Conservation (phyloP, 1,284 basidiomycete species). For the Ceratobasidium sp. region DNA sequence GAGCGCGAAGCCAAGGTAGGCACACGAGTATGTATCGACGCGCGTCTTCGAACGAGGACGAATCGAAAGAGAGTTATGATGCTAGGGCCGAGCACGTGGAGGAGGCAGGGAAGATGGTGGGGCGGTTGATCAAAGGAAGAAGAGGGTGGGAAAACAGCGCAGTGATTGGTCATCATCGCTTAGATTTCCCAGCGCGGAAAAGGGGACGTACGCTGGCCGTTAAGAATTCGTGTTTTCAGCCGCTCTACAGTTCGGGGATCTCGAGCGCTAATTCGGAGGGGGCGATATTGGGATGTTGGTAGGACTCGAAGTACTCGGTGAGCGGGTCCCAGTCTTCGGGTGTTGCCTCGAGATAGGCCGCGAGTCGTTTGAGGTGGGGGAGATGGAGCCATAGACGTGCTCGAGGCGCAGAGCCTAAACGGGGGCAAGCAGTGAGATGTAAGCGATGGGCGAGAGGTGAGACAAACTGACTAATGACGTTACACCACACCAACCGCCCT, state of each 20-base stretch:
- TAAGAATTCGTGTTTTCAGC: constrained; percentile 51
- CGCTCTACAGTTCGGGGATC: constrained; percentile 46
- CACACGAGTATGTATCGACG: constrained; percentile 76
- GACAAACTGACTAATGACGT: constrained; percentile 55
- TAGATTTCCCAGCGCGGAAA: neutral
- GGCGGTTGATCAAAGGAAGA: neutral
- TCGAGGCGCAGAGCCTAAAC: constrained; percentile 66
- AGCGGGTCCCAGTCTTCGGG: constrained; percentile 68
- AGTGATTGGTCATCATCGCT: neutral
- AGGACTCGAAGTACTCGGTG: constrained; percentile 72
- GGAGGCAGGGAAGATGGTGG: constrained; percentile 73
- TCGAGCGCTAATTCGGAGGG: constrained; percentile 33
- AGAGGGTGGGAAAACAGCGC: neutral
- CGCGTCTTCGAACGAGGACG: constrained; percentile 74
- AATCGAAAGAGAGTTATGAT: constrained; percentile 82
- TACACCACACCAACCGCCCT: constrained; percentile 77
- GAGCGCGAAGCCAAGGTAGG: constrained; percentile 26
- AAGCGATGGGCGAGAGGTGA: constrained; percentile 6
- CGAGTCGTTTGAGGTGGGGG: constrained; percentile 70
- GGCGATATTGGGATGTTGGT: constrained; percentile 52
- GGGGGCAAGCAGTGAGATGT: neutral
- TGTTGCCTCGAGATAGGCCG: constrained; percentile 67
- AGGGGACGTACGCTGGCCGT: constrained; percentile 40
- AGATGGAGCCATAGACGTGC: constrained; percentile 80
- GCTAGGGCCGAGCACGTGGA: constrained; percentile 80